phyloP scores from a whole-genome alignment of 352 stramenopile genomes.

The Pythium grandisporangium region DNA sequence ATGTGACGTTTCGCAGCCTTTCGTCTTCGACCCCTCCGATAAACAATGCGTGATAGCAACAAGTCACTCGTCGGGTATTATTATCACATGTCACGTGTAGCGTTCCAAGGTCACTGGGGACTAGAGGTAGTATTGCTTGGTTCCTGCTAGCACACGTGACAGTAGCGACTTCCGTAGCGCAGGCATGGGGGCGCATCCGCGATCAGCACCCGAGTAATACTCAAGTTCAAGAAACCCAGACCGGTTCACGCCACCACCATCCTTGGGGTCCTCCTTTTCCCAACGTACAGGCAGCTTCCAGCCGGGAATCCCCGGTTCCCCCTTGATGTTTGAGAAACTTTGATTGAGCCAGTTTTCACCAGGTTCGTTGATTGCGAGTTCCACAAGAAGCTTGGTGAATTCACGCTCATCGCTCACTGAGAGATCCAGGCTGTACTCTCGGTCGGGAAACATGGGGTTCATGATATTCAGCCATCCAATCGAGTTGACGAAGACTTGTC shows the following conservation, averaged over 20 bases:
- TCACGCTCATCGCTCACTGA: conserved; percentile 67
- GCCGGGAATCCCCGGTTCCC: conserved; percentile 54
- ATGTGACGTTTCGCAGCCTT: too few species aligned
- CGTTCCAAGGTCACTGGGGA: too few species aligned
- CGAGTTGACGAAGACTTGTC: conserved; percentile 30
- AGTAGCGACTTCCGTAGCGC: conserved; percentile 52
- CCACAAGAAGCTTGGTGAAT: conserved; percentile 72
- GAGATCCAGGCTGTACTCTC: conserved; percentile 59
- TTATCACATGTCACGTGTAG: too few species aligned
- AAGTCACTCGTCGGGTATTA: too few species aligned
- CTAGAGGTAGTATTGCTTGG: conserved; percentile 60
- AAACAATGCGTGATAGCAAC: too few species aligned
- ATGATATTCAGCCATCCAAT: conserved; percentile 79
- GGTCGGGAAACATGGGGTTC: conserved; percentile 63
- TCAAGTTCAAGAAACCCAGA: conserved; percentile 58
- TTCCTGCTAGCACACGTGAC: conserved; percentile 51
- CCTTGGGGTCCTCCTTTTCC: conserved; percentile 70
- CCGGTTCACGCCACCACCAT: conserved; percentile 51
- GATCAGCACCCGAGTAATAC: conserved; percentile 63
- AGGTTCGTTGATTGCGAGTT: conserved; percentile 67
- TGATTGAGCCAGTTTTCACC: conserved; percentile 83
- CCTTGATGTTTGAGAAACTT: conserved; percentile 36
- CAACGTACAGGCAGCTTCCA: conserved; percentile 75
- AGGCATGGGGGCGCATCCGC: conserved; percentile 44
- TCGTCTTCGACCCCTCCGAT: too few species aligned